These are phyloP conservation scores for Ceratocystis lukuohia DNA, from an alignment of 2,329 filamentous ascomycete genomes.

Conservation along the genomic window DNA sequence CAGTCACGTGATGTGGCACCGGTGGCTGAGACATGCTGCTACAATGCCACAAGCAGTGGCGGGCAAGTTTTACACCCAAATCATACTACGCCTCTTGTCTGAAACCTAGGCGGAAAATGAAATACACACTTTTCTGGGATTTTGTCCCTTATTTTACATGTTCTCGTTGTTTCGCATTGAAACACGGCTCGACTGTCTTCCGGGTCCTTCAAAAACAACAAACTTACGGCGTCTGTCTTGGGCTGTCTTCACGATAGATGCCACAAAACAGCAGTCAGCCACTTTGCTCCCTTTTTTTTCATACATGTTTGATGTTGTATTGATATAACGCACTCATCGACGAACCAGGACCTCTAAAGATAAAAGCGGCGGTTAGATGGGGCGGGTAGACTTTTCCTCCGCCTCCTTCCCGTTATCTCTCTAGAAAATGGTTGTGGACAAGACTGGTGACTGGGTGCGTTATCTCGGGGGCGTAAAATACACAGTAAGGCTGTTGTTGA, in stretches of 20 bases:
- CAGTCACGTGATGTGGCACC: too few species aligned
- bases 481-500: too few species aligned
- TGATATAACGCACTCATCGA: neutral
- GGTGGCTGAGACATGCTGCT: too few species aligned
- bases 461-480: too few species aligned
- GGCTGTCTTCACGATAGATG: neutral
- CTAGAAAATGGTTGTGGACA: neutral
- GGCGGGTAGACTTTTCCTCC: neutral
- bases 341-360: neutral
- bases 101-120: neutral
- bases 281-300: neutral
- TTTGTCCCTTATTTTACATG: neutral
- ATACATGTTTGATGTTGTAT: neutral
- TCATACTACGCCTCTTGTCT: neutral
- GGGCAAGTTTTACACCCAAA: neutral
- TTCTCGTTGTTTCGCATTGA: neutral
- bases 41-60: too few species aligned
- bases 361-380: neutral
- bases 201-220: neutral
- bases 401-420: too few species aligned
- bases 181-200: neutral
- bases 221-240: neutral
- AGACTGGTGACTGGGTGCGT: neutral
- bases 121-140: neutral
- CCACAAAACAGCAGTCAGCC: neutral